Base-by-base conservation (phyloP, 331 rosid genomes). In the Erythrophleum ivorense region DNA sequence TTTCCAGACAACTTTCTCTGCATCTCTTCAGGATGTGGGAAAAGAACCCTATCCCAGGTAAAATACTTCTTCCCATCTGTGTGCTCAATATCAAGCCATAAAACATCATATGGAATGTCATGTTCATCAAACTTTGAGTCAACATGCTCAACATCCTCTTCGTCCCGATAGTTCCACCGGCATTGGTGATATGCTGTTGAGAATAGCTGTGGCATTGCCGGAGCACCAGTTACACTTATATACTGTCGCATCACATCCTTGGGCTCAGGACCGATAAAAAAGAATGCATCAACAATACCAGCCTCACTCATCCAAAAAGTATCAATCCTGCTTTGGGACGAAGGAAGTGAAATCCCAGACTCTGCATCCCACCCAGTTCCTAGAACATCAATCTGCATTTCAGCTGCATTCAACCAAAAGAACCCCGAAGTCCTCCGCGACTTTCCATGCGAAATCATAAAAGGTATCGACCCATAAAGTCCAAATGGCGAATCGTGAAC, bases 11-110 rank as follows among this genome's bases (percentile, higher is more conserved):
- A 80, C 87, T 92, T 96, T 73, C 58, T 85, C 91, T 96, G 99
- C 99, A 96, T 96, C 89, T 96, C 98, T 79, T 90, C 97, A 19
- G 99, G 99, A 76, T 92, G 90, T 0, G 99, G 98, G 81, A 96
- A 96, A 67, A 88, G 89, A 65, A 73, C 71, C 4, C 59, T 85
- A 53, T 96, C 99, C 99, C 99, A 96, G 19, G 99, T 93, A 24
- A 93, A 90, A 87, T 96, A 96, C 90, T 78, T 93, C 91, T 87
- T 96, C 73, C 97, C 98, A 84, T 91, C 94, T 0, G 99, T 93
- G 81, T 96, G 99, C 50, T 96, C 99, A 72, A 96, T 94, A 78
- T 96, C 99, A 84, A 96, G 99, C 99, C 98, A 94, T 90, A 96
- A 68, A 73, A 96, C 97, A 87, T 96, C 99, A 76, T 96, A 96